These are phyloP conservation scores for Xylariaceae sp. DNA, from an alignment of 2,329 filamentous ascomycete genomes.

Conservation along the genomic window DNA sequence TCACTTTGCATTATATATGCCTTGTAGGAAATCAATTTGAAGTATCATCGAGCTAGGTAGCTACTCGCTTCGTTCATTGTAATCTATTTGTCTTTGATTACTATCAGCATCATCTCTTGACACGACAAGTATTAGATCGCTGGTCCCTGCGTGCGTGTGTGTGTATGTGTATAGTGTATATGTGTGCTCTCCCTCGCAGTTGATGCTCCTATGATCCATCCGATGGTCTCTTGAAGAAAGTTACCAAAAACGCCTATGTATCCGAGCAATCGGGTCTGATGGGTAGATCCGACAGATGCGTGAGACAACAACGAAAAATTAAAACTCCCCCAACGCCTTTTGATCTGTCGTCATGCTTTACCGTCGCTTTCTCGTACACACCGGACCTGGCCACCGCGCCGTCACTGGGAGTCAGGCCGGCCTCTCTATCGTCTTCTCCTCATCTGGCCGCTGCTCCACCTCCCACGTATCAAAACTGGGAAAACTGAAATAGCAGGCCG, in stretches of 20 bases:
- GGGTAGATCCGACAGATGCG: background rate
- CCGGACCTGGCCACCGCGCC: background rate
- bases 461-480: conserved; percentile 73
- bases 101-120: background rate
- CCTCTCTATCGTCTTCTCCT: conserved; percentile 40
- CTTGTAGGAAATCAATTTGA: background rate
- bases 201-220: background rate
- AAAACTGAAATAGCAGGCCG: conserved; percentile 71
- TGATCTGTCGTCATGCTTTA: conserved; percentile 27
- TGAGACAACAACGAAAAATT: background rate
- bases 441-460: conserved; percentile 46
- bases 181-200: too few species aligned
- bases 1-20: background rate
- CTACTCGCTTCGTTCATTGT: background rate
- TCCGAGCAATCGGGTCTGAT: background rate
- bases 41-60: background rate
- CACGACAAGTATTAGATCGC: background rate
- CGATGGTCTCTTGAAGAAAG: background rate
- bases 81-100: background rate
- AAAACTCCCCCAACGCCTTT: conserved; percentile 19
- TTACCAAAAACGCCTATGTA: background rate
- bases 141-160: background rate
- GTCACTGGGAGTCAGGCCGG: conserved; percentile 15
- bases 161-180: too few species aligned
- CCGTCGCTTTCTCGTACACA: conserved; percentile 5